Conservation (phyloP, 495 filamentous ascomycete species). For the Apodospora peruviana region DNA sequence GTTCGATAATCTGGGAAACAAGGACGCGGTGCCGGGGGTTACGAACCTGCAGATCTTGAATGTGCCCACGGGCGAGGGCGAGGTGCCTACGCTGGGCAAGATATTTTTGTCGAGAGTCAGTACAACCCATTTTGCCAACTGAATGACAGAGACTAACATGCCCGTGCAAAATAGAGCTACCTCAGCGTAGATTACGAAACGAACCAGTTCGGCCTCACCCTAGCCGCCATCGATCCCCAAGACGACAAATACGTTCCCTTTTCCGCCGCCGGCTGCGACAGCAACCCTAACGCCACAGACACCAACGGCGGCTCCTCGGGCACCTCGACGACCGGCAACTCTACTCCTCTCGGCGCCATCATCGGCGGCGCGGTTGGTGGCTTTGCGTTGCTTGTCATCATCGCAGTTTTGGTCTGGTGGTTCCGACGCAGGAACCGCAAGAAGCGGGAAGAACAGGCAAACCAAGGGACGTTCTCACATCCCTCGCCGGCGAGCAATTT, state of each 20-base stretch:
- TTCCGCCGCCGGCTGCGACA: not conserved
- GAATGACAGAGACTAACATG: too few relatives aligned
- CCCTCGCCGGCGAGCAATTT: too few relatives aligned
- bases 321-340: not conserved
- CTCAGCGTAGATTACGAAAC: slow-evolving; percentile 4
- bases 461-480: too few relatives aligned
- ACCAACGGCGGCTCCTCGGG: not conserved
- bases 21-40: slow-evolving; percentile 1
- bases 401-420: not conserved
- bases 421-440: not conserved
- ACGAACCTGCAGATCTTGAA: slow-evolving; percentile 8
- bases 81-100: slow-evolving; percentile 8
- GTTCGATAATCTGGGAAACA: slow-evolving; percentile 3
- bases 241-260: not conserved
- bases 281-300: not conserved
- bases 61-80: not conserved
- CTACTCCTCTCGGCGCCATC: not conserved
- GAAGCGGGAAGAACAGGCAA: not conserved
- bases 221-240: not conserved
- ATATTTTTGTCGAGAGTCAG: slow-evolving; percentile 11
- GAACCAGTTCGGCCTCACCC: not conserved
- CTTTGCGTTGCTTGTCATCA: not conserved
- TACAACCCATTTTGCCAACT: too few relatives aligned
- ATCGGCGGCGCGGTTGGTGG: not conserved
- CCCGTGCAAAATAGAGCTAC: slow-evolving; percentile 5